These are phyloP conservation scores for Amanita pseudoporphyria DNA, from an alignment of 768 basidiomycete genomes.

Conservation along the genomic window DNA sequence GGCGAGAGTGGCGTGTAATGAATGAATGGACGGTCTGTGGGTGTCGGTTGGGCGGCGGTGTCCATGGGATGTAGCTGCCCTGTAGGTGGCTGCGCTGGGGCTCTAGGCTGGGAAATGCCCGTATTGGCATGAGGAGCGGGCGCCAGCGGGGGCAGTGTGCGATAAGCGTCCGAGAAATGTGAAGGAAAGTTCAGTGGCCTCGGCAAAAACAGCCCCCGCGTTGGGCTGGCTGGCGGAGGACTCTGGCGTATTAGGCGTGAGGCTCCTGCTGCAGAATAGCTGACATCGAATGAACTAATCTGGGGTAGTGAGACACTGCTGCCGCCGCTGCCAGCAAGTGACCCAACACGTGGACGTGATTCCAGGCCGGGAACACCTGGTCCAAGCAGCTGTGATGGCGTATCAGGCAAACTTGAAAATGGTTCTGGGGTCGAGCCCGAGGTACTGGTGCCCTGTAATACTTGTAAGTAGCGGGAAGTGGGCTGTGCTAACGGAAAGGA, in stretches of 20 bases:
- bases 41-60: neutral
- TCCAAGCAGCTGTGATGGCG: slow-evolving; percentile 35
- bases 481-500: neutral
- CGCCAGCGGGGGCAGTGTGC: slow-evolving; percentile 25
- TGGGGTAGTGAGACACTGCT: neutral
- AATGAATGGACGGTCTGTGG: slow-evolving; percentile 10
- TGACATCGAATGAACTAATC: neutral
- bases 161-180: slow-evolving; percentile 20
- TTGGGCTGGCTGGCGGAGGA: slow-evolving; percentile 1
- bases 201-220: neutral
- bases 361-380: slow-evolving; percentile 42
- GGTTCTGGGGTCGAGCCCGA: slow-evolving; percentile 15
- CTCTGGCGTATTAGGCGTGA: neutral
- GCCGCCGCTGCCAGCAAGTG: neutral
- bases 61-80: neutral
- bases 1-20: slow-evolving; percentile 11
- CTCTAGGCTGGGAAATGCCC: neutral
- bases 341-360: slow-evolving; percentile 16
- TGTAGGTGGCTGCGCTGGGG: neutral
- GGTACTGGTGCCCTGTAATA: neutral
- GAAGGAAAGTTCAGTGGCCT: slow-evolving; percentile 1
- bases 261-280: neutral
- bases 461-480: neutral
- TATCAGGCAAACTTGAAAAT: slow-evolving; percentile 22
- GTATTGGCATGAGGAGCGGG: slow-evolving; percentile 13